Evolutionary conservation across 495 filamentous ascomycete species (phyloP).

Genomic region (Emericellopsis terricola): DNA sequence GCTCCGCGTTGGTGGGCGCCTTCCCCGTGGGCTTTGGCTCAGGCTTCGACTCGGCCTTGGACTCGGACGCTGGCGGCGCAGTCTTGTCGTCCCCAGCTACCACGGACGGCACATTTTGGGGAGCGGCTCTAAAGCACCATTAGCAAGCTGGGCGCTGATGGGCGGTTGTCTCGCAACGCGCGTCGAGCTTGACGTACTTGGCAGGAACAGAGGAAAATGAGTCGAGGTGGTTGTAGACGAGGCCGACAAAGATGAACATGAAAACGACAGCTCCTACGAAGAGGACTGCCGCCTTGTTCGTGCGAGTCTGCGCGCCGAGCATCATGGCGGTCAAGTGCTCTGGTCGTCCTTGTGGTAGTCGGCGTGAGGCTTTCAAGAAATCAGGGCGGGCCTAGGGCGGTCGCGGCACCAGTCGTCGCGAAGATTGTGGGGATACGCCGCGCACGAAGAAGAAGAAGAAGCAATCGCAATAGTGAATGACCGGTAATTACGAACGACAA

Average conservation of each 20-base stretch:
- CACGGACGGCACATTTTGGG: no score
- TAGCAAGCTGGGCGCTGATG: no score
- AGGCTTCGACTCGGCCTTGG: neutral
- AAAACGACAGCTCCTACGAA: constrained; percentile 1
- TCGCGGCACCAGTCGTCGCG: no score
- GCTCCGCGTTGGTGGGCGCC: neutral
- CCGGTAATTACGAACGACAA: no score
- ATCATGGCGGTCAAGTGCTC: constrained; percentile 1
- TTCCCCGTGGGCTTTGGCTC: neutral
- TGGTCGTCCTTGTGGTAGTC: neutral
- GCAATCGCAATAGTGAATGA: no score
- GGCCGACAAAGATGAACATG: constrained; percentile 3
- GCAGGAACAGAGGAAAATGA: neutral
- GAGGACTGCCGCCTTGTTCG: neutral
- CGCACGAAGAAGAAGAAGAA: neutral
- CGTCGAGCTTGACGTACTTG: constrained; percentile 1
- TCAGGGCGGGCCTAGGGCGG: neutral
- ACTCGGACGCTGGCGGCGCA: neutral
- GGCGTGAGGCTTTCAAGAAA: no score
- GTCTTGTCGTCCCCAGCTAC: no score
- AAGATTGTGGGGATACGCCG: no score
- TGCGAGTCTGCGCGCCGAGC: neutral
- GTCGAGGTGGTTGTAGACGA: constrained; percentile 2
- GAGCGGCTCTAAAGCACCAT: no score
- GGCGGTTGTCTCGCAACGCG: no score